phyloP scores from a whole-genome alignment of 2,329 filamentous ascomycete species.

The Seiridium unicorne region DNA sequence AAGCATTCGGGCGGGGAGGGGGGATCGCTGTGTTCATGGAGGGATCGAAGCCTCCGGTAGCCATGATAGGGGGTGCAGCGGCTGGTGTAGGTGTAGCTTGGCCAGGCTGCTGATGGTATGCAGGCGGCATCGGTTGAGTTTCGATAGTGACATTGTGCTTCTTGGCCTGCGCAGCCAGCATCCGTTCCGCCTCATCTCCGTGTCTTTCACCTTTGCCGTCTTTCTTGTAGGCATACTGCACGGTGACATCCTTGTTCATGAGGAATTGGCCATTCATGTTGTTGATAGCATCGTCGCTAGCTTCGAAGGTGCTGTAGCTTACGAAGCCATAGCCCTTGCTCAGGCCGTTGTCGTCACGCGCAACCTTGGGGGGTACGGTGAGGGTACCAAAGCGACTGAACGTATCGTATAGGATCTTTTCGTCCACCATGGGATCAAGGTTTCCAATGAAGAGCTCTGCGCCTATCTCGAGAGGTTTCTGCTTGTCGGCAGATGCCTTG shows the following conservation, averaged over 20 bases:
- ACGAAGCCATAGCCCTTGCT: slow-evolving; percentile 97
- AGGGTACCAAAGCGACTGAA: slow-evolving; percentile 91
- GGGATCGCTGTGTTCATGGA: slow-evolving; percentile 25
- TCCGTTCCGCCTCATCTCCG: slow-evolving; percentile 89
- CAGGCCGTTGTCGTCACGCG: slow-evolving; percentile 82
- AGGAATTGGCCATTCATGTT: slow-evolving; percentile 97
- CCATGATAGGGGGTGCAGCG: slow-evolving; percentile 23
- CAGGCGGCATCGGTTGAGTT: slow-evolving; percentile 71
- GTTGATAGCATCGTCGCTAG: slow-evolving; percentile 84
- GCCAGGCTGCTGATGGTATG: slow-evolving; percentile 54
- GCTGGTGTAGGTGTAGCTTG: slow-evolving; percentile 23
- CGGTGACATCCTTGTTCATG: slow-evolving; percentile 93
- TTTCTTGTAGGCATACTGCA: slow-evolving; percentile 99
- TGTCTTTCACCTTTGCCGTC: slow-evolving; percentile 96
- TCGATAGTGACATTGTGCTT: slow-evolving; percentile 90
- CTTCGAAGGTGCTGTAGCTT: slow-evolving; percentile 89
- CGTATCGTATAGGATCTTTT: slow-evolving; percentile 91
- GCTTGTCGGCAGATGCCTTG: slow-evolving; percentile 89
- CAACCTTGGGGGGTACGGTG: slow-evolving; percentile 83
- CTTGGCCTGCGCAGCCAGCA: slow-evolving; percentile 87
- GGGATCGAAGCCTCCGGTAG: slow-evolving; percentile 18
- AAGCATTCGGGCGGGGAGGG: slow-evolving; percentile 35
- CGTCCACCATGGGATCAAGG: slow-evolving; percentile 89
- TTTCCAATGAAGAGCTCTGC: slow-evolving; percentile 97
- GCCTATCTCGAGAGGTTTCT: slow-evolving; percentile 88